Evolutionary conservation across 2,329 filamentous ascomycete genomes (phyloP), one percentile per base, ranked within the genome.

Genomic region (Incumbomyces lentus): DNA sequence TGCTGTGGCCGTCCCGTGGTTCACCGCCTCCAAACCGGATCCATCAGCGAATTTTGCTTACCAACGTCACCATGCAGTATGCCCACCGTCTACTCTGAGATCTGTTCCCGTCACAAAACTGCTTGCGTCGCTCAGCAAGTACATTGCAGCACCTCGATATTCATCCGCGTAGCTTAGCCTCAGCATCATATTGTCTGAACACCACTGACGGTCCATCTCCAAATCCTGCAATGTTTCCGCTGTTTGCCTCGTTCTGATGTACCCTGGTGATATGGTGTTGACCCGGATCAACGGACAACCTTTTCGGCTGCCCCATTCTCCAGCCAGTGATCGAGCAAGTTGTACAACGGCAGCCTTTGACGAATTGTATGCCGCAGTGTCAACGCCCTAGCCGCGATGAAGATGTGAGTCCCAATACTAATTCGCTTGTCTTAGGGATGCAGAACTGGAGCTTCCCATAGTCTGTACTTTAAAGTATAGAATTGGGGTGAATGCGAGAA

Each of bases 171-270:
- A 67, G 59, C 81, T 84, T 49, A 87, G 68, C 30, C 79, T 74
- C 22, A 75, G 79, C 44, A 94, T 71, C 86, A 94, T 92, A 65
- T 93, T 94, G 65, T 90, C 81, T 57, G 75, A 82, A 13, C 84
- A 78, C 88, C 88, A 94, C 50, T 81, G 75, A n/a, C 49, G 26
- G 16, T 51, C 45, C n/a, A 48, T 35, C 11, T 40, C 32, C n/a
- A 7, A 61, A 13, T 47, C 33, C 1, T 39, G 14, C 11, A 52
- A 44, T 10, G 40, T 43, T 12, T 41, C 35, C 12, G 41, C 41
- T 6, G 50, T 52, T 45, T 46, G 44, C 7, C 40, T 33, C 6
- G 50, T 52, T 13, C 44, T 35, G 38, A 52, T 52, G 34, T 43
- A 38, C 5, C 73, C 73, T 1, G 73, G 73, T 49, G 68, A 73